A percentile compares a stretch with the other conserved stretches of the same genome.
These are phyloP conservation scores for Saturnispora hagleri DNA, from an alignment of 805 yeast genomes.

Conservation along the genomic window DNA sequence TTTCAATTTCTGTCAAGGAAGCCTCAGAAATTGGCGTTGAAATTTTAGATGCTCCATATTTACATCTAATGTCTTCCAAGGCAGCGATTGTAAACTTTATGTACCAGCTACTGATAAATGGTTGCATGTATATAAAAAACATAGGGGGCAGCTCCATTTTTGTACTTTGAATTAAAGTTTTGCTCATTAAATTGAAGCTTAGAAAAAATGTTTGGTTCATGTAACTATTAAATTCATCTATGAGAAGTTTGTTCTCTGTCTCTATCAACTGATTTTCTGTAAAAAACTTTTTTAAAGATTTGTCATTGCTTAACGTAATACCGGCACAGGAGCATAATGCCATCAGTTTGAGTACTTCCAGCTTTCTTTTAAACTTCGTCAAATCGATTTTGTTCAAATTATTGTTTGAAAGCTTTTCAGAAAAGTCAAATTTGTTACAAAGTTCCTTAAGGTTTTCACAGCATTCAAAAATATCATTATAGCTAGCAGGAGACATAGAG, in stretches of 20 bases:
- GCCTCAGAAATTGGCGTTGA: background rate
- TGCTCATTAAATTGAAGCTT: background rate
- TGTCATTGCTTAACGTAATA: background rate
- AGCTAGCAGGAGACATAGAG: background rate
- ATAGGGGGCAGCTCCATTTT: background rate
- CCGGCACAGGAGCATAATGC: background rate
- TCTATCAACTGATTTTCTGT: background rate
- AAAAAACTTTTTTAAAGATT: background rate
- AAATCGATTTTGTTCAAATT: conserved; percentile 4
- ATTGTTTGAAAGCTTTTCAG: background rate
- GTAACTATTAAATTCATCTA: background rate
- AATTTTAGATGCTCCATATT: background rate
- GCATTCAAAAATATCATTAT: background rate
- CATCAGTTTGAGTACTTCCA: conserved; percentile 3
- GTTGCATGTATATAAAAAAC: conserved; percentile 1
- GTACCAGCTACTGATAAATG: background rate
- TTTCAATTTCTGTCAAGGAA: background rate
- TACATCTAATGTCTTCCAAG: background rate
- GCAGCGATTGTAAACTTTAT: background rate
- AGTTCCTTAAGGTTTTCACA: conserved; percentile 1
- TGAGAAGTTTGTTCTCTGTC: background rate
- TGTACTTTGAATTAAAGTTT: background rate
- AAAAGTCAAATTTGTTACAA: background rate
- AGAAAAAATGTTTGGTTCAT: conserved; percentile 4
- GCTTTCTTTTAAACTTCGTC: conserved; percentile 4